Evolutionary conservation across 1,284 basidiomycete genomes (phyloP).

Genomic region (Heliocybe sulcata): DNA sequence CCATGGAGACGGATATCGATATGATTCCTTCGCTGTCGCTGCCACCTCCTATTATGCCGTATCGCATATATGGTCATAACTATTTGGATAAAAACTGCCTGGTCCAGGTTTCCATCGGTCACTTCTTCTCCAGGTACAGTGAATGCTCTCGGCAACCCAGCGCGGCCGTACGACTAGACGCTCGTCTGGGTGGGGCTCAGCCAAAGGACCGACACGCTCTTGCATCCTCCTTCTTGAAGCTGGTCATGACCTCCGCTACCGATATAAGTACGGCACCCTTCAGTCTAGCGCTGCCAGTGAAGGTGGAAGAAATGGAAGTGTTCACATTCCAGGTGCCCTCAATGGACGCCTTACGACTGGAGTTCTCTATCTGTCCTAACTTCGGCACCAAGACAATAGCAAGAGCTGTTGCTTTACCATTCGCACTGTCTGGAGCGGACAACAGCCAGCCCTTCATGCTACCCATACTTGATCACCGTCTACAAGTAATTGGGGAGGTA

Average conservation of each 20-base stretch:
- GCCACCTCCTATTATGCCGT: conserved; percentile 97
- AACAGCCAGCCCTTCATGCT: conserved; percentile 57
- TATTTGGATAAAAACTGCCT: conserved; percentile 87
- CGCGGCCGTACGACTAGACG: conserved; percentile 55
- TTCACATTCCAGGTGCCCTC: conserved; percentile 86
- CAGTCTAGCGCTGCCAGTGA: conserved; percentile 81
- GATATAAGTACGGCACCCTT: conserved; percentile 84
- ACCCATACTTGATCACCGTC: conserved; percentile 87
- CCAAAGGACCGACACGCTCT: conserved; percentile 56
- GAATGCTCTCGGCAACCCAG: conserved; percentile 16
- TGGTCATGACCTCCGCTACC: conserved; percentile 85
- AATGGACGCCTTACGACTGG: conserved; percentile 72
- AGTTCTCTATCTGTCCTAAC: conserved; percentile 95
- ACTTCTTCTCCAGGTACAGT: conserved; percentile 34
- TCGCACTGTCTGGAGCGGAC: conserved; percentile 56
- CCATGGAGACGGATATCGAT: conserved; percentile 72
- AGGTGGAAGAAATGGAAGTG: conserved; percentile 65
- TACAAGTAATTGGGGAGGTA: conserved; percentile 94
- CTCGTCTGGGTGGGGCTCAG: conserved; percentile 59
- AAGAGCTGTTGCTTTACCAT: conserved; percentile 82
- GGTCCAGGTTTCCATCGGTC: conserved; percentile 85
- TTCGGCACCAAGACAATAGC: conserved; percentile 99
- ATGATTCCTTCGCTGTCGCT: conserved; percentile 90
- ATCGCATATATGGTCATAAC: conserved; percentile 86
- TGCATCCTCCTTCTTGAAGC: conserved; percentile 80